Evolutionary conservation across 202 grass and related monocot species (phyloP).

Genomic region (Panicum hallii): DNA sequence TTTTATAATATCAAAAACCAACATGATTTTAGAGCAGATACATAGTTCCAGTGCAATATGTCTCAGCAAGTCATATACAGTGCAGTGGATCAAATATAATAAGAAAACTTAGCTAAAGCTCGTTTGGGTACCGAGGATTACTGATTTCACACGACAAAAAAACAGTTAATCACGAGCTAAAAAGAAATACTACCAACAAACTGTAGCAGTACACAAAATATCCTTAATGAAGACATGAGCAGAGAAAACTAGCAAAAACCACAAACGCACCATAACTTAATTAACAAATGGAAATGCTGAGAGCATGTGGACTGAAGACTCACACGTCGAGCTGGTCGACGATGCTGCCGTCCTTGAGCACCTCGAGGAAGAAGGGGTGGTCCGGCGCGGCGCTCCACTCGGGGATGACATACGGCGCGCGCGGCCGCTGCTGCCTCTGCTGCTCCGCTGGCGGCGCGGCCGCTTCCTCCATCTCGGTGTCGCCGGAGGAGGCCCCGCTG

Average conservation of each 20-base stretch:
- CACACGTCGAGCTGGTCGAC: conserved; percentile 89
- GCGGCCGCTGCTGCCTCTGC: conserved; percentile 43
- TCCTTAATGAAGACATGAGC: neutral
- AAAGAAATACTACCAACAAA: neutral
- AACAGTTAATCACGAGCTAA: neutral
- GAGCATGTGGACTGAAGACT: conserved; percentile 22
- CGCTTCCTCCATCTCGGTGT: conserved; percentile 38
- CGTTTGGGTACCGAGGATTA: neutral
- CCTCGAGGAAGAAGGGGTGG: conserved; percentile 89
- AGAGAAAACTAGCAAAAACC: neutral
- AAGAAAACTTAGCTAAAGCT: neutral
- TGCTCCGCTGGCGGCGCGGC: neutral
- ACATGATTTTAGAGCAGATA: conserved; percentile 16
- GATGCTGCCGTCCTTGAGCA: conserved; percentile 86
- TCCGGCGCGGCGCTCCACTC: conserved; percentile 76
- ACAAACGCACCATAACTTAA: neutral
- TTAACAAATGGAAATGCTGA: neutral
- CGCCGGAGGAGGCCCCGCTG: neutral
- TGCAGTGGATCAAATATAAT: neutral
- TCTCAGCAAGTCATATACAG: neutral
- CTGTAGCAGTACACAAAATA: neutral
- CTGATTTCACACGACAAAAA: neutral
- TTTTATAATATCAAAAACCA: neutral
- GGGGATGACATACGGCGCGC: conserved; percentile 74
- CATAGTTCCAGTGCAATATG: neutral